phyloP scores from a whole-genome alignment of 768 basidiomycete genomes.

The Brasilioporus rufonigricans region DNA sequence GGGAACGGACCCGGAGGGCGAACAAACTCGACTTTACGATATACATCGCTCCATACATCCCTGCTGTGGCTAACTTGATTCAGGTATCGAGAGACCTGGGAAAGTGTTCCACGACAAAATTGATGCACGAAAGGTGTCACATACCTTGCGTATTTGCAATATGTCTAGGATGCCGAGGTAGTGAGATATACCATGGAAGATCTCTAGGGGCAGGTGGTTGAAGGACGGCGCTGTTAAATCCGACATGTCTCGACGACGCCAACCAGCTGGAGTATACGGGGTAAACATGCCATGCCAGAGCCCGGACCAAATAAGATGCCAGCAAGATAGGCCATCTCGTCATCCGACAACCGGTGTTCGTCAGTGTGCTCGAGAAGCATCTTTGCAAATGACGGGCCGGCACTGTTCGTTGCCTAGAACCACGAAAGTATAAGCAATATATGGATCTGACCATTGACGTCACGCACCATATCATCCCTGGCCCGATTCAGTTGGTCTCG shows the following conservation, averaged over 20 bases:
- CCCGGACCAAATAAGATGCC: slow-evolving; percentile 62
- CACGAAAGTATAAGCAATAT: no score
- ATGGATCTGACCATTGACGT: no score
- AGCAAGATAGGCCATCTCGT: slow-evolving; percentile 58
- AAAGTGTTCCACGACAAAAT: no score
- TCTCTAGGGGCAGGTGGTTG: background rate
- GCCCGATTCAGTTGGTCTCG: slow-evolving; percentile 38
- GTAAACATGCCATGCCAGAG: slow-evolving; percentile 42
- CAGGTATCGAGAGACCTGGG: background rate
- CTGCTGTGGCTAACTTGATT: background rate
- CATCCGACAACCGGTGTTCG: slow-evolving; percentile 46
- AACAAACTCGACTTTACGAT: slow-evolving; percentile 13
- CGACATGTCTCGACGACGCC: background rate
- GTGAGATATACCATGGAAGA: background rate
- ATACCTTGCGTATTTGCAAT: no score
- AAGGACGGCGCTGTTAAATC: background rate
- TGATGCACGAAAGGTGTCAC: no score
- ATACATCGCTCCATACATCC: background rate
- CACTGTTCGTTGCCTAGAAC: no score
- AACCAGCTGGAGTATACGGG: no score
- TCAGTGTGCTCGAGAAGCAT: slow-evolving; percentile 48
- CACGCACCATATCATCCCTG: slow-evolving; percentile 8
- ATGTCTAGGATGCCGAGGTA: no score
- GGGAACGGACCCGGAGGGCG: slow-evolving; percentile 10
- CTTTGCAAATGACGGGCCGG: no score